Evolutionary conservation across 257 asterid genomes (phyloP), one percentile per base, ranked within the genome.

Genomic region (Cinchona pubescens): DNA sequence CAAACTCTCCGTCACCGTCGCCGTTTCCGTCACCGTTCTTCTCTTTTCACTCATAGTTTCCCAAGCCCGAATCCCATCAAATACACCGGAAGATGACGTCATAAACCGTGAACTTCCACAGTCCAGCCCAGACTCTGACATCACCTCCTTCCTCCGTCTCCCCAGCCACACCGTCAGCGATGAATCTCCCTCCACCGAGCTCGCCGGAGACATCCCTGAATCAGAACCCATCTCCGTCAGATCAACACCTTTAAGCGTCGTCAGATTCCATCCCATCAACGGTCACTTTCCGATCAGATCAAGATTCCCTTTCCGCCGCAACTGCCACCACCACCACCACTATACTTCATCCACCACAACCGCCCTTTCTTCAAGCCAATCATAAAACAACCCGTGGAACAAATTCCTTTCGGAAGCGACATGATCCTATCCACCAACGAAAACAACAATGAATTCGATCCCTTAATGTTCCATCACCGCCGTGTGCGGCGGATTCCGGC

Each of bases 21-120:
- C 72, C 69, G 45, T 82, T 81, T 46, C 81, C 75, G 9, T 62
- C 5, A 45, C 83, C 74, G 75, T 86, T 5, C 72, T 89, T 32
- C 73, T 89, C 83, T 84, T 88, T 83, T 27, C 83, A 9, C 32
- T 86, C 78, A 5, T 86, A 75, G 46, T 92, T 69, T 81, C 91
- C 18, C 37, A 70, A 40, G 88, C 91, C 77, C 85, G 86, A 3
- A 35, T 69, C 7, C 78, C 83, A 23, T 30, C 76, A 6, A 61
- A 49, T 1, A 9, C 55, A 60, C 84, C 83, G 51, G 86, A 37
- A 38, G 72, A 68, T 55, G 89, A 71, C 27, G 69, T 32, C 78
- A 29, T 78, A 75, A 5, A 25, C 65, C 60, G 25, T 74, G 66
- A 74, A 70, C 60, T 46, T 18, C 46, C 61, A 3, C n/a, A 4